These are phyloP conservation scores for Fusarium longipes DNA, from an alignment of 2,329 filamentous ascomycete species.

Conservation along the genomic window DNA sequence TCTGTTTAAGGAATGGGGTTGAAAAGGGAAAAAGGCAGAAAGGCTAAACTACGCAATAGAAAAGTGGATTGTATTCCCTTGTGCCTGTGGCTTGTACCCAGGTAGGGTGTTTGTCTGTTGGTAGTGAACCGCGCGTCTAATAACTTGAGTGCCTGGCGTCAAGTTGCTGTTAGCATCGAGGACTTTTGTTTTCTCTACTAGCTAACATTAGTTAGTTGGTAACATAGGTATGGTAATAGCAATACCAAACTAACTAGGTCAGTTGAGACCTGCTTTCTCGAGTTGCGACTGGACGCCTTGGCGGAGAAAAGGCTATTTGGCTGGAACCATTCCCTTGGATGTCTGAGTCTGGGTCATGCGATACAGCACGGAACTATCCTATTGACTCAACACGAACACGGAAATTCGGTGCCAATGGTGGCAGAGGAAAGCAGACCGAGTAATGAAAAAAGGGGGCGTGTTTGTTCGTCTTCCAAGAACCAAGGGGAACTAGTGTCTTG, in stretches of 20 bases:
- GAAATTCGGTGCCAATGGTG: neutral
- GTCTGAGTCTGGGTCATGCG: constrained; percentile 19
- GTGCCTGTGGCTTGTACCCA: too few species aligned
- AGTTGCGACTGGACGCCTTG: constrained; percentile 27
- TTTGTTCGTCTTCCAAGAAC: neutral
- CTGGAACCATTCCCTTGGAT: constrained; percentile 7
- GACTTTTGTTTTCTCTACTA: constrained; percentile 16
- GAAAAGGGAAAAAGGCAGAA: neutral
- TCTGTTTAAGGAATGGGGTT: constrained; percentile 14
- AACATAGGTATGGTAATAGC: neutral
- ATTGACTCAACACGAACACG: neutral
- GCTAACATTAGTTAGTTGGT: neutral
- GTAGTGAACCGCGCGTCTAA: constrained; percentile 30
- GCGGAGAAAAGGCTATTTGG: neutral
- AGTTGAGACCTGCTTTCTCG: neutral
- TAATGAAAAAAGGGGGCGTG: neutral
- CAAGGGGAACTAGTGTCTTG: neutral
- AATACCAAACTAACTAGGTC: neutral
- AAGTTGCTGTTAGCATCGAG: neutral
- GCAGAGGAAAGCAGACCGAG: neutral
- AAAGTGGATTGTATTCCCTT: constrained; percentile 17
- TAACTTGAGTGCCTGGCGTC: neutral
- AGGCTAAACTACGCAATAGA: too few species aligned
- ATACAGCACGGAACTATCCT: neutral
- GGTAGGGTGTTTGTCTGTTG: too few species aligned